Conservation (phyloP, 106 monocot species). For the Alisma plantagoaquatica region DNA sequence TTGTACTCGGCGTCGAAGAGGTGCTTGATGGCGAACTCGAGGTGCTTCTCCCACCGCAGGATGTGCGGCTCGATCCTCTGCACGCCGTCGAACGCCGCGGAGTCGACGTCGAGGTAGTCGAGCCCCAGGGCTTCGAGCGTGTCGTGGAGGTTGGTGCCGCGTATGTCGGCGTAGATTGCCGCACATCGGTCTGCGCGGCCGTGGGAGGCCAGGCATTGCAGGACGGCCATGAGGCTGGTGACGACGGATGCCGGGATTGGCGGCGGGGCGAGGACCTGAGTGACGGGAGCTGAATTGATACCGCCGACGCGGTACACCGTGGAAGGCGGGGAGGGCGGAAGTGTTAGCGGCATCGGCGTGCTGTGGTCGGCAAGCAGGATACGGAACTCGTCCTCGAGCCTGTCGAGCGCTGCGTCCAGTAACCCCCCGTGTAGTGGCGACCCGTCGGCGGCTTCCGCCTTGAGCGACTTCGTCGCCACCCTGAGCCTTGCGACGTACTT, state of each 20-base stretch:
- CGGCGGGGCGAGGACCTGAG: constrained; percentile 18
- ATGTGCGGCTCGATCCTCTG: constrained; percentile 52
- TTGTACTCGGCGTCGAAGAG: constrained; percentile 71
- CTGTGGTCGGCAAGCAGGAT: constrained; percentile 5
- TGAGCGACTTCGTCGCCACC: not conserved
- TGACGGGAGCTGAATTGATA: too few relatives aligned
- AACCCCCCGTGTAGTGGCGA: constrained; percentile 14
- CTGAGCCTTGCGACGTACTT: not conserved
- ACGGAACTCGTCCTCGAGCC: constrained; percentile 9
- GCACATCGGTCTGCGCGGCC: constrained; percentile 32
- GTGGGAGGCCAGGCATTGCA: constrained; percentile 40
- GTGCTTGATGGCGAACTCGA: constrained; percentile 77
- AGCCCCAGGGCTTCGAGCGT: constrained; percentile 43
- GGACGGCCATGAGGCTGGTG: constrained; percentile 33
- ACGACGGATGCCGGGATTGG: constrained; percentile 39
- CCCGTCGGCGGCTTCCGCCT: too few relatives aligned
- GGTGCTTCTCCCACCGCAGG: constrained; percentile 55
- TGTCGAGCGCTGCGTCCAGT: constrained; percentile 1
- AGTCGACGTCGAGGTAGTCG: constrained; percentile 40
- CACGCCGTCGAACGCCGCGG: constrained; percentile 31
- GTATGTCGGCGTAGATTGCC: constrained; percentile 35
- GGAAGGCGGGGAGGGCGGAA: too few relatives aligned
- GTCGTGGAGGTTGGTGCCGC: constrained; percentile 37
- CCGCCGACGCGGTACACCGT: too few relatives aligned
- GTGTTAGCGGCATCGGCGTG: constrained; percentile 26